Evolutionary conservation across 2,329 filamentous ascomycete genomes (phyloP), one percentile per base, ranked within the genome.

Genomic region (Herpotrichia juniperi): DNA sequence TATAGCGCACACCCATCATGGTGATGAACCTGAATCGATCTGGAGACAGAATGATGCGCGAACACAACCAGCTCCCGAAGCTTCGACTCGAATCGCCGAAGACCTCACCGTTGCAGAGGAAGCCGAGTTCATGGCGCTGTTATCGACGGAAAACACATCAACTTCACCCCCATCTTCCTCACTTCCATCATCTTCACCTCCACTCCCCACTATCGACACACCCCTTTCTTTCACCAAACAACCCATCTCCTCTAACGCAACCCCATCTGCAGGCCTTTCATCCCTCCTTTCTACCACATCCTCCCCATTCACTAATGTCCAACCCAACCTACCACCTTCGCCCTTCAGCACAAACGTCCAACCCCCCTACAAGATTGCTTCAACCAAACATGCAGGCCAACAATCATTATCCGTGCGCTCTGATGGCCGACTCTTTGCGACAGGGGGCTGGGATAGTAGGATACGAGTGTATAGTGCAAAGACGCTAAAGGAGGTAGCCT

Each of bases 361-460:
- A 47, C 82, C 87, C 0, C 65, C 71, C 8, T 53, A 87, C 45
- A 89, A 87, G 63, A 72, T 76, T 0, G 58, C 87, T 39, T 87
- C 93, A 62, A 97, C 93, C 1, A 93, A 89, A 67, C 94, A 97
- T 71, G 84, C 93, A 0, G 94, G 94, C 1, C 93, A 97, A 71
- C 94, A 99, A 73, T 85, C 87, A 10, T 76, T 99, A 6, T 78
- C 76, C 3, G 81, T 97, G 21, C 85, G 94, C 12, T 87, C 86
- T 1, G 94, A 99, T 70, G 89, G 87, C 2, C 88, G 84, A 57
- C 82, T 99, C 3, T 89, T 97, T 58, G 91, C 89, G 2, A 97
- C 93, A 0, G 93, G 91, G 0, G 94, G 94, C 3, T 99, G 94
- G 94, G 94, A 99, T 72, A 83, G 86, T 1, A 85, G 87, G 42